Evolutionary conservation across 495 filamentous ascomycete species (phyloP).

Genomic region (Podospora sp.): DNA sequence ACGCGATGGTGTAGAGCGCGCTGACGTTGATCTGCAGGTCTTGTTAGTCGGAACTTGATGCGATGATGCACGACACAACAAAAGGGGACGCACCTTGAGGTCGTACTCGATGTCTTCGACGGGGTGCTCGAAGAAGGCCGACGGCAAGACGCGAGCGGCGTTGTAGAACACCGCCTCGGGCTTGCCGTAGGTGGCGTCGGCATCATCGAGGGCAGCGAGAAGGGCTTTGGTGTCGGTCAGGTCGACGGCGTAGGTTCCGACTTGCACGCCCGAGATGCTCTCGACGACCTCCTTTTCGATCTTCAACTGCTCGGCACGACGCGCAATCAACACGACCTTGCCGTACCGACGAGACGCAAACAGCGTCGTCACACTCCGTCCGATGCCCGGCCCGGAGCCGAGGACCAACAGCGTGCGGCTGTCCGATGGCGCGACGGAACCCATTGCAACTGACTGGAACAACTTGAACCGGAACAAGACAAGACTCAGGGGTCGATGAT

Average conservation of each 20-base stretch:
- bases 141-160: constrained; percentile 39
- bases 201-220: constrained; percentile 32
- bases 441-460: background rate
- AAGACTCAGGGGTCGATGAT: background rate
- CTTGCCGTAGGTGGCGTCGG: constrained; percentile 35
- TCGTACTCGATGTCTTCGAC: constrained; percentile 44
- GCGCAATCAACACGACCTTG: constrained; percentile 44
- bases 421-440: background rate
- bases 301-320: constrained; percentile 37
- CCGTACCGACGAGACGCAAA: constrained; percentile 43
- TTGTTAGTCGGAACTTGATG: background rate
- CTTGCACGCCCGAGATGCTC: constrained; percentile 27
- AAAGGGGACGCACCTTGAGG: constrained; percentile 38
- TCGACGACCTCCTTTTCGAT: constrained; percentile 35
- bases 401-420: constrained; percentile 37
- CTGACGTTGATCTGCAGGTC: constrained; percentile 39
- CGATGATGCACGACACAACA: background rate
- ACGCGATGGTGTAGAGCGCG: constrained; percentile 39
- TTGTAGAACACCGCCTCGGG: constrained; percentile 46
- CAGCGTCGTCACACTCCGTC: constrained; percentile 35
- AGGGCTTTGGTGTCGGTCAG: constrained; percentile 33
- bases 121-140: constrained; percentile 31
- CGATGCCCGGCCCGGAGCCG: constrained; percentile 49
- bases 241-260: constrained; percentile 39
- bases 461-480: background rate